Base-by-base conservation (phyloP, 164 flowering plant species). In the Euptelea pleiosperma region DNA sequence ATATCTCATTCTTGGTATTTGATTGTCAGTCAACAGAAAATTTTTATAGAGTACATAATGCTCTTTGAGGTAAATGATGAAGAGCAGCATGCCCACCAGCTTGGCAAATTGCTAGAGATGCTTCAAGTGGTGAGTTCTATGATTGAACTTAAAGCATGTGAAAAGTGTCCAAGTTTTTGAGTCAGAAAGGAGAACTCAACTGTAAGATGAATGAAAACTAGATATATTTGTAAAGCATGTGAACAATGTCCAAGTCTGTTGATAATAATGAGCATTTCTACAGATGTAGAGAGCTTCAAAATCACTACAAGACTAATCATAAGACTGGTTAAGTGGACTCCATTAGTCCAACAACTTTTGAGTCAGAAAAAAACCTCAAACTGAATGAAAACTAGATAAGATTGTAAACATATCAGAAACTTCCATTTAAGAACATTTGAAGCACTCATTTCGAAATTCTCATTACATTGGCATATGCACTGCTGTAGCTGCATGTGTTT, bases 1-100 rank as follows among this genome's bases (percentile, higher is more conserved):
- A 41, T 2, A 12, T 29, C 45, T 67, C 47, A 35, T 60, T 33
- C 30, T 48, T 63, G 19, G 19, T 53, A 15, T 54, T 51, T 19
- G 55, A 35, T 58, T 63, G 60, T 63, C 77, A 93, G 99, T 68
- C 79, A 75, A 74, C 96, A 86, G 70, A 90, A 93, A 52, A 86
- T 93, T 43, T 85, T 93, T 46, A 88, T 93, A 11, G 99, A 93
- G 80, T 93, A 90, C 72, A 93, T 93, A 55, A 90, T 93, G 99
- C 99, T 93, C 65, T 83, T 86, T 62, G 97, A 87, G 42, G 79
- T 88, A 46, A 93, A 93, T 74, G 99, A 93, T 74, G 88, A 80
- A 74, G 95, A 90, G 68, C 69, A 74, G 63, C 92, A 93, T 21
- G 99, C 95, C 6, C 95, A 85, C 65, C 84, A 82, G 77, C 97